Base-by-base conservation (phyloP, 2,329 filamentous ascomycete species). In the Sporothrix brunneoviolacea region DNA sequence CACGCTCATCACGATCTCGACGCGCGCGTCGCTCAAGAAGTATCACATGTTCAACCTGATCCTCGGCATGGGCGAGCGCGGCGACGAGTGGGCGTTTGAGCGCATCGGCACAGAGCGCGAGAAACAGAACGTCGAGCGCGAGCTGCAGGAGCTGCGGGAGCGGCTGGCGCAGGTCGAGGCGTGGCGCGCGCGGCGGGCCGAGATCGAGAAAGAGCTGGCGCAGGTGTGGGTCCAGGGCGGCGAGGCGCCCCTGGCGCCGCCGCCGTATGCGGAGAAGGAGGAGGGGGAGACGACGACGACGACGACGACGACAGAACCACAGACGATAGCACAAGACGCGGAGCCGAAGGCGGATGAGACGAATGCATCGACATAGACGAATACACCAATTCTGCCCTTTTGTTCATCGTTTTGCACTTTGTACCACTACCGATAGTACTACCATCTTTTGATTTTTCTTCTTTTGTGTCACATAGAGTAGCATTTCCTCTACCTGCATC, bases 1-100 rank as follows among this genome's bases (percentile, higher is more conserved):
- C 59, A 98, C 93, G 1, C 73, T 98, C 4, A 93, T 98, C 60
- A 98, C 93, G 0, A 91, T 98, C 54, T 95, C 90, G 1, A 98
- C 93, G 0, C 85, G 93, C 38, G 91, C 88, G 13, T 95, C 89
- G 19, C 77, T 98, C 52, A 96, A 96, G 68, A 91, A 91, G 62
- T 97, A 97, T 63, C 93, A 98, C 70, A 91, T 84, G 0, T 96
- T 83, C 68, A 95, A 94, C 59, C 81, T 98, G 9, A 84, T 84
- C 3, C 80, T 98, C 4, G 91, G 91, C 24, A 71, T 86, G 53
- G 91, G 91, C 46, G 82, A 87, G 15, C 78, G 82, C 45, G 88
- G 86, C n/a, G 84, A 88, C 49, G 86, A 86, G 61, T 97, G 93
- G 89, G 85, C 91, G 58, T 87, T 95, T 65, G 87, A 96, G 66